Base-by-base conservation (phyloP, 805 yeast species). In the Tetrapisispora arboricola region DNA sequence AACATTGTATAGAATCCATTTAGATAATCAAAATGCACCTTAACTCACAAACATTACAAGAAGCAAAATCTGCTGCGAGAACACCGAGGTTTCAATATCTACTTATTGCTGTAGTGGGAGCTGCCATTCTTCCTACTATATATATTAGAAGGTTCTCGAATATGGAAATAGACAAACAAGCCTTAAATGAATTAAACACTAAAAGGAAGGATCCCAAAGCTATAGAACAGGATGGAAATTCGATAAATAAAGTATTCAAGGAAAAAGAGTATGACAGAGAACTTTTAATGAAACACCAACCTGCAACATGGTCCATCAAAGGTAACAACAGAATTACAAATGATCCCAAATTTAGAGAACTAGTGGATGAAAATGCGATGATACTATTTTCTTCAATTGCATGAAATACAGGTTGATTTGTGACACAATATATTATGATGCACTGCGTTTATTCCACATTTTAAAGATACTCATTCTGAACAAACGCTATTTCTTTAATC, bases 41-140 rank as follows among this genome's bases (percentile, higher is more conserved):
- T 30, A 51, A 53, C 41, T 42, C 60, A 22, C 45, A 46, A 18
- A 40, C 49, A 19, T 55, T 51, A 34, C 31, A 51, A 27, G 61
- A 58, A 36, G 61, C 60, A 3, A 58, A 54, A 39, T 22, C 43
- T 27, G 46, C 49, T 15, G 59, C 58, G 4, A 45, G 51, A 29
- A 41, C 38, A 26, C 61, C 61, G 0, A 48, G 51, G 18, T 49
- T 55, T 44, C 50, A 45, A 27, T 50, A 49, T 32, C 31, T 56
- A 31, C 43, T 55, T 46, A 31, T 55, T 24, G 63, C 59, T 8
- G 32, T 51, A 12, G 47, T 50, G 2, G 50, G 60, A 31, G 60
- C 57, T 22, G 58, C 60, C 3, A 44, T 52, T 25, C 51, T 57
- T 4, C 63, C 63, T 4, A 49, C 59, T 3, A 43, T 56, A 39